phyloP scores from a whole-genome alignment of 352 stramenopile genomes.

The Phytophthora europaea region DNA sequence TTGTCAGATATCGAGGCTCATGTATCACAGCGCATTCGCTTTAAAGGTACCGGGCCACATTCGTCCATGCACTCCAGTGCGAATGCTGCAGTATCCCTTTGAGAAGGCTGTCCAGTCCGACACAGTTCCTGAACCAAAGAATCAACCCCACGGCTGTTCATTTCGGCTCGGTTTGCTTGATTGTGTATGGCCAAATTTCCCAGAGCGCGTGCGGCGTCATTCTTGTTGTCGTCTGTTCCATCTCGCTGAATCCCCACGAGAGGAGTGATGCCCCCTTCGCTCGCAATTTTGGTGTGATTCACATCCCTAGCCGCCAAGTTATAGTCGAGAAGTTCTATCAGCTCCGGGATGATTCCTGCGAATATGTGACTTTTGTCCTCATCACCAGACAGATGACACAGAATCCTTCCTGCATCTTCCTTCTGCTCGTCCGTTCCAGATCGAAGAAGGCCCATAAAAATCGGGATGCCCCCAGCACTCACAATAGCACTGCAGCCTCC shows the following conservation, averaged over 20 bases:
- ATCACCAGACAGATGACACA: background rate
- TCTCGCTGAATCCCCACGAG: background rate
- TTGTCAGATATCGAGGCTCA: background rate
- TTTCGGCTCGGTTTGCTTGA: background rate
- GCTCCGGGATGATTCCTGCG: background rate
- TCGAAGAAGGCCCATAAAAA: background rate
- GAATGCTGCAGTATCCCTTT: background rate
- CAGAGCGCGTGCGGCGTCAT: background rate
- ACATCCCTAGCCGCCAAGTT: background rate
- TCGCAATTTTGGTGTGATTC: background rate
- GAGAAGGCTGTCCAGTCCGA: background rate
- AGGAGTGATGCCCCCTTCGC: background rate
- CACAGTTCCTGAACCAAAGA: background rate
- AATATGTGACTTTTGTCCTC: background rate
- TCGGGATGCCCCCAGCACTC: background rate
- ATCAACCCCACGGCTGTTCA: background rate
- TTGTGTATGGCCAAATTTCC: background rate
- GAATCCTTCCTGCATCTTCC: background rate
- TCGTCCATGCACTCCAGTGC: background rate
- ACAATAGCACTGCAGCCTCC: background rate
- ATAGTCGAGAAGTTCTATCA: background rate
- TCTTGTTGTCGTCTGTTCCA: background rate
- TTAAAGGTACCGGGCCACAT: background rate
- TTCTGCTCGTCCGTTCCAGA: background rate
- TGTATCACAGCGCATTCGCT: background rate